phyloP scores from a whole-genome alignment of 1,139 yeast species.

The Torulaspora pretoriensis region DNA sequence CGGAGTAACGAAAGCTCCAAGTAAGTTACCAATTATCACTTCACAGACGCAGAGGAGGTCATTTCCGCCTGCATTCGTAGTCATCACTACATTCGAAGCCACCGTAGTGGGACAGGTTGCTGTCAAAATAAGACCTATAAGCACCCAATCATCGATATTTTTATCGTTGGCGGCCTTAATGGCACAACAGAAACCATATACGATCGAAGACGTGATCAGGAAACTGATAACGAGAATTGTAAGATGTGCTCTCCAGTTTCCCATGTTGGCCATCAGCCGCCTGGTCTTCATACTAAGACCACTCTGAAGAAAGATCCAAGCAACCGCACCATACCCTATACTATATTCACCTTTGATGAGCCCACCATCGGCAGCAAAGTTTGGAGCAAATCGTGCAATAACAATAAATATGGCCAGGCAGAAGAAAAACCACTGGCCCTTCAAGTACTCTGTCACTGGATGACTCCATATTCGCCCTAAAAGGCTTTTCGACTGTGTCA shows the following conservation, averaged over 20 bases:
- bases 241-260: conserved; percentile 78
- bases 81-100: conserved; percentile 87
- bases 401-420: conserved; percentile 67
- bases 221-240: conserved; percentile 67
- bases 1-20: conserved; percentile 86
- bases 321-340: conserved; percentile 83
- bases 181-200: conserved; percentile 70
- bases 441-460: conserved; percentile 24
- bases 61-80: conserved; percentile 78
- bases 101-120: conserved; percentile 90
- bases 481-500: not conserved
- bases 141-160: conserved; percentile 64
- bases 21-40: conserved; percentile 74
- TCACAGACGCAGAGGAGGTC: conserved; percentile 75
- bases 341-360: conserved; percentile 67
- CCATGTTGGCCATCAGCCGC: conserved; percentile 54
- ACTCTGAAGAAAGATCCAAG: conserved; percentile 72
- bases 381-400: conserved; percentile 72
- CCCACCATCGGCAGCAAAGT: conserved; percentile 81
- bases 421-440: conserved; percentile 67
- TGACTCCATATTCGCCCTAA: conserved; percentile 21
- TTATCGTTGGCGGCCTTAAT: conserved; percentile 55
- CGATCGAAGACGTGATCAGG: conserved; percentile 67
- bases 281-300: conserved; percentile 73
- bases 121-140: conserved; percentile 76